A percentile compares a stretch with the other conserved stretches of the same genome.
Conservation (phyloP, 1,284 basidiomycete genomes). For the Ganoderma leucocontextum region DNA sequence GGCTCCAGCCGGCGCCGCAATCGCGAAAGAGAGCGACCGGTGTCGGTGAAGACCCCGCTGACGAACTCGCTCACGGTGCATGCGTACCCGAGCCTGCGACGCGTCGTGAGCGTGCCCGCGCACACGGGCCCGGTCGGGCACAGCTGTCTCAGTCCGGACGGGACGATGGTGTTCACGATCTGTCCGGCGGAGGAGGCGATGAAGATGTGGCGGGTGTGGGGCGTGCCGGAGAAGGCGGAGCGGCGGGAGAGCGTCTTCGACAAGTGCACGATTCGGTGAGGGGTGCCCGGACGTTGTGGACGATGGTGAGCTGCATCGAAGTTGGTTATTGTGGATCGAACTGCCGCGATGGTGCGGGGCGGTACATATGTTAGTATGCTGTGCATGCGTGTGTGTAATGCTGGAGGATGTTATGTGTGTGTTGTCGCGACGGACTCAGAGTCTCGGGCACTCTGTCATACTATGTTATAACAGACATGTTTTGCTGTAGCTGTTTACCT, state of each 20-base stretch:
- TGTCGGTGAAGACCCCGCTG: constrained; percentile 47
- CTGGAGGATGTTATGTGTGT: background rate
- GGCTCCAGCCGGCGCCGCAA: constrained; percentile 22
- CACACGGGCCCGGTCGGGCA: constrained; percentile 46
- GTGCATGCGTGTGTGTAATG: constrained; percentile 13
- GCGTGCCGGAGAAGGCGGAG: constrained; percentile 36
- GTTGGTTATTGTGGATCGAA: background rate
- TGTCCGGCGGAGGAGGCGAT: constrained; percentile 50
- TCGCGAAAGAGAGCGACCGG: constrained; percentile 30
- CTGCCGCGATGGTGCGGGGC: background rate
- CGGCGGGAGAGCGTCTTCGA: constrained; percentile 41
- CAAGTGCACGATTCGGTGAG: constrained; percentile 39
- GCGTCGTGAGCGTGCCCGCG: constrained; percentile 45
- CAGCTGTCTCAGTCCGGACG: constrained; percentile 47
- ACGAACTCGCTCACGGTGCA: constrained; percentile 58
- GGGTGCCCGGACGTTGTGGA: constrained; percentile 12
- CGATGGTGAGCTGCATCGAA: constrained; percentile 11
- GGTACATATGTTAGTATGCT: constrained; percentile 20
- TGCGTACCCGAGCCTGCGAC: constrained; percentile 49
- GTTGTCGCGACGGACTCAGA: background rate
- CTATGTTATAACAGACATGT: background rate
- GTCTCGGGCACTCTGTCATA: constrained; percentile 3
- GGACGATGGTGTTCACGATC: constrained; percentile 48
- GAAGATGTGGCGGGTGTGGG: constrained; percentile 54
- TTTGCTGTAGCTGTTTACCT: background rate